Percentiles rank a stretch among this genome's conserved stretches.
phyloP scores from a whole-genome alignment of 1,284 basidiomycete species.

The Cryptococcus wingfieldii region DNA sequence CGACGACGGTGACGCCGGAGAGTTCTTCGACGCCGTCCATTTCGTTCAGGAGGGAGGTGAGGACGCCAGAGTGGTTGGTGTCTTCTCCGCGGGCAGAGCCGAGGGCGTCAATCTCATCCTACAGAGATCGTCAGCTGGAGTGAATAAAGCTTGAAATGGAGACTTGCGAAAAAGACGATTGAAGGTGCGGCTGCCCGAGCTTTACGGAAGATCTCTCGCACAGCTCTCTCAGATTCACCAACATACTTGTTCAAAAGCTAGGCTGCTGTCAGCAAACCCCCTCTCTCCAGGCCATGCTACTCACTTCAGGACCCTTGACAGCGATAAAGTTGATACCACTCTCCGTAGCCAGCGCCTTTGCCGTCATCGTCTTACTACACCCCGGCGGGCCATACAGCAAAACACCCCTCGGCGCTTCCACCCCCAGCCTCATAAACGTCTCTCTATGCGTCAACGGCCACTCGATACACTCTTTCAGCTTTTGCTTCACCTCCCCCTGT shows the following conservation, averaged over 20 bases:
- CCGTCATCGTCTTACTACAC: constrained; percentile 93
- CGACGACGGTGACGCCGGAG: constrained; percentile 86
- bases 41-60: constrained; percentile 91
- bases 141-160: not conserved
- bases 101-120: constrained; percentile 98
- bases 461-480: constrained; percentile 81
- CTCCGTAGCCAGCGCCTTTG: constrained; percentile 88
- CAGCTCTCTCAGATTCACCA: constrained; percentile 91
- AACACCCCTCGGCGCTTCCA: constrained; percentile 82
- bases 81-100: constrained; percentile 69
- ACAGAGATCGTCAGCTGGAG: constrained; percentile 7
- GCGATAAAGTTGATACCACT: constrained; percentile 95
- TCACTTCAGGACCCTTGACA: constrained; percentile 94
- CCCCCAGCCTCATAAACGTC: constrained; percentile 80
- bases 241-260: constrained; percentile 95
- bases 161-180: constrained; percentile 88
- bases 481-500: constrained; percentile 71
- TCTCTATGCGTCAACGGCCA: constrained; percentile 88
- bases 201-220: constrained; percentile 92
- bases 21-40: constrained; percentile 98
- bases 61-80: constrained; percentile 68
- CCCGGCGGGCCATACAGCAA: constrained; percentile 95
- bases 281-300: constrained; percentile 14
- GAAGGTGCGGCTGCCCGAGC: constrained; percentile 89
- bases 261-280: not conserved